phyloP scores from a whole-genome alignment of 768 basidiomycete species.

The Tylopilus balloui region DNA sequence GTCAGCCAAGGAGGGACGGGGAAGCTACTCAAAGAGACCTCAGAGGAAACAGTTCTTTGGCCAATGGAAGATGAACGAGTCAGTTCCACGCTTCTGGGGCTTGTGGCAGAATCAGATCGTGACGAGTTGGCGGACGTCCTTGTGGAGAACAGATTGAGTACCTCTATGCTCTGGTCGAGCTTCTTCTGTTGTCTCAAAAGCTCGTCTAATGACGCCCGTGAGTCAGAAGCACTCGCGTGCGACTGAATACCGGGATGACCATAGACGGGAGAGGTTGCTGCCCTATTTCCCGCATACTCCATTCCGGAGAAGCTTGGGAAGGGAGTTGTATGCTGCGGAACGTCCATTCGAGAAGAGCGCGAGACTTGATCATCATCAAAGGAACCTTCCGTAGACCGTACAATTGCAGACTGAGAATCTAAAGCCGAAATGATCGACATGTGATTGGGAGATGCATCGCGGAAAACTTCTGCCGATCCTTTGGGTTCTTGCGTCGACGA shows the following conservation, averaged over 20 bases:
- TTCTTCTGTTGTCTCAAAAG: constrained; percentile 59
- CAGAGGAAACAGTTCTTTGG: constrained; percentile 31
- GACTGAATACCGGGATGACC: constrained; percentile 37
- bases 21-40: constrained; percentile 71
- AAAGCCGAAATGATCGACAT: constrained; percentile 3
- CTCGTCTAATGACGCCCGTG: constrained; percentile 42
- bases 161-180: constrained; percentile 60
- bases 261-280: constrained; percentile 38
- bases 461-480: constrained; percentile 3
- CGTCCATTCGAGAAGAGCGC: not conserved
- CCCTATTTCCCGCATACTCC: not conserved
- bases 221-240: constrained; percentile 9
- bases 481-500: constrained; percentile 7
- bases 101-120: constrained; percentile 31
- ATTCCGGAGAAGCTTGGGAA: not conserved
- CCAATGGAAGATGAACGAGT: constrained; percentile 24
- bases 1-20: constrained; percentile 52
- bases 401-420: constrained; percentile 7
- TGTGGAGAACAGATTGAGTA: constrained; percentile 45
- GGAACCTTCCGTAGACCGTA: constrained; percentile 7
- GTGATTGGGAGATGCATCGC: constrained; percentile 5
- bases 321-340: not conserved
- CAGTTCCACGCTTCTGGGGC: constrained; percentile 6
- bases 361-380: constrained; percentile 2
- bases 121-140: constrained; percentile 26